phyloP scores from a whole-genome alignment of 2,329 filamentous ascomycete species.

The Aspergillus brasiliensis region DNA sequence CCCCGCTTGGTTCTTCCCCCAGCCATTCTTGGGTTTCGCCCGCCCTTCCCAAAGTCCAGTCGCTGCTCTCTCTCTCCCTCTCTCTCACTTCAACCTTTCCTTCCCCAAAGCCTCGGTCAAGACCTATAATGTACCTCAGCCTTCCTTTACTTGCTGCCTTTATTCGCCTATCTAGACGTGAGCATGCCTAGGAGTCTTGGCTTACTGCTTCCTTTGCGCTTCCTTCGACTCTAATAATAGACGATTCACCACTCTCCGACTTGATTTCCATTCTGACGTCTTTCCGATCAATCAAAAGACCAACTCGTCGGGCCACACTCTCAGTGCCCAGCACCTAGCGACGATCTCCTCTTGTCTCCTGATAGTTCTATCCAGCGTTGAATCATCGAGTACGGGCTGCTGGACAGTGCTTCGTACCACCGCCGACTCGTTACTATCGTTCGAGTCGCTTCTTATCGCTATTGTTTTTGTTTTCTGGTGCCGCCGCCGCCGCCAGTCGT shows the following conservation, averaged over 20 bases:
- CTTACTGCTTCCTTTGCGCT: conserved; percentile 15
- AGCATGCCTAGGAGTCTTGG: conserved; percentile 21
- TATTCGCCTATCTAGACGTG: conserved; percentile 22
- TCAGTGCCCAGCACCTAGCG: not conserved
- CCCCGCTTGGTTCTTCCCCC: conserved; percentile 19
- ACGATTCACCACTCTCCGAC: conserved; percentile 13
- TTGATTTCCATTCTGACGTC: conserved; percentile 9
- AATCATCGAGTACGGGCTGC: conserved; percentile 34
- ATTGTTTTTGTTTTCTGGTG: conserved; percentile 24
- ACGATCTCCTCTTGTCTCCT: conserved; percentile 5
- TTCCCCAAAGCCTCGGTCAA: conserved; percentile 4
- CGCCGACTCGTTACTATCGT: conserved; percentile 17
- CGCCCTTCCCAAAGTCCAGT: conserved; percentile 8
- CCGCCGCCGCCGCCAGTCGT: conserved; percentile 30
- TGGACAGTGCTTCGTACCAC: conserved; percentile 34
- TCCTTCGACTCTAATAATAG: conserved; percentile 21
- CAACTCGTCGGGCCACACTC: conserved; percentile 6
- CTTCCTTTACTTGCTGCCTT: conserved; percentile 10
- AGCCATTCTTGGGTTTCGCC: conserved; percentile 9
- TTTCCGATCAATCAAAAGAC: conserved; percentile 8
- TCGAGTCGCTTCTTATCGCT: conserved; percentile 22
- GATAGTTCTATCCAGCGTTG: conserved; percentile 24
- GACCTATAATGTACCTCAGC: conserved; percentile 16
- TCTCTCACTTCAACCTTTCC: not conserved
- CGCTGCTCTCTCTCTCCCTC: not conserved